A percentile compares a stretch with the other conserved stretches of the same genome.
Conservation (phyloP, 192 early-diverging fungal species). For the Backusella australiensis region DNA sequence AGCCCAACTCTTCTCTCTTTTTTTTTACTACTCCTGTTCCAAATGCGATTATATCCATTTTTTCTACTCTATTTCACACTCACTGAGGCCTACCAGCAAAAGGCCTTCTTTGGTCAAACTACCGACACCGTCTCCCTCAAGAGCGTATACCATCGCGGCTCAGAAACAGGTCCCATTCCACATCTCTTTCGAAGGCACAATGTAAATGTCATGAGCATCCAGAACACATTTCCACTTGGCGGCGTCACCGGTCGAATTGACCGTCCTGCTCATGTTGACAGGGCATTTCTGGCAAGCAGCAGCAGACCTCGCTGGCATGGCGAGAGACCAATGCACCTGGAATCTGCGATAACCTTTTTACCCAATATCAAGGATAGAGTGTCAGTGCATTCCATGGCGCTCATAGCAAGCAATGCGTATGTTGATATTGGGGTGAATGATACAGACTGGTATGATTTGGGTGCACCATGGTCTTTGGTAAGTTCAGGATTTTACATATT, state of each 20-base stretch:
- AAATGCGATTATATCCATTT: not conserved
- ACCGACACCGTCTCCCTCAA: slow-evolving; percentile 10
- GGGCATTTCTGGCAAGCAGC: not conserved
- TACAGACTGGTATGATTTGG: slow-evolving; percentile 69
- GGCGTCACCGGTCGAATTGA: not conserved
- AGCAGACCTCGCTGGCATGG: slow-evolving; percentile 5
- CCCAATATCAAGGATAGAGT: slow-evolving; percentile 74
- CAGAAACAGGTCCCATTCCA: slow-evolving; percentile 23
- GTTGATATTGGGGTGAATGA: slow-evolving; percentile 47
- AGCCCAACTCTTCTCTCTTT: too few relatives aligned
- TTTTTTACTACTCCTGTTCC: not conserved
- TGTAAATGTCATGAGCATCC: not conserved
- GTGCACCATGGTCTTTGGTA: slow-evolving; percentile 60
- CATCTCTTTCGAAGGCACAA: slow-evolving; percentile 28
- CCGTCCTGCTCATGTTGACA: not conserved
- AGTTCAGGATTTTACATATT: not conserved
- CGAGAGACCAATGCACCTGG: slow-evolving; percentile 7
- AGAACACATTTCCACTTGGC: not conserved
- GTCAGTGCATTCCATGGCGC: slow-evolving; percentile 71
- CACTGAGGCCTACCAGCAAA: not conserved
- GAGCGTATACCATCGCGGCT: slow-evolving; percentile 34
- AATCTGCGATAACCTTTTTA: slow-evolving; percentile 21
- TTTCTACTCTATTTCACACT: not conserved
- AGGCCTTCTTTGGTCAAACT: not conserved
- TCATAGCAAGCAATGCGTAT: slow-evolving; percentile 89